Conservation (phyloP, 2,329 filamentous ascomycete species). For the Fusarium sp. region DNA sequence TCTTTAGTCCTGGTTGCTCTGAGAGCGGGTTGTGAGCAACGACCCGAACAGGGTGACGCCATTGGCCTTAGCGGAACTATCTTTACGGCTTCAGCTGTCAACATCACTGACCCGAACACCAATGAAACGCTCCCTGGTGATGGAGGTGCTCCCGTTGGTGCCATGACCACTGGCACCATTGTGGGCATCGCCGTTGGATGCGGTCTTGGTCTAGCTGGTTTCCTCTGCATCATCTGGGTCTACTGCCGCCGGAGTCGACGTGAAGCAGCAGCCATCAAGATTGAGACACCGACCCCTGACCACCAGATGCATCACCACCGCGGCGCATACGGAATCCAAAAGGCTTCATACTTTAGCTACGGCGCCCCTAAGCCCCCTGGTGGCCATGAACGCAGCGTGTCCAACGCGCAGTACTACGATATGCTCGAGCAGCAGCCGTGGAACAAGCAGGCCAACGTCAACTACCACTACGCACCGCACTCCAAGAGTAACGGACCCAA, state of each 20-base stretch:
- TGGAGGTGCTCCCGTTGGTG: slow-evolving; percentile 33
- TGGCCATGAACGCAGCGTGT: neutral
- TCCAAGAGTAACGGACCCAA: slow-evolving; percentile 18
- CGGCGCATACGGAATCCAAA: slow-evolving; percentile 22
- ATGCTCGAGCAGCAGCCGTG: neutral
- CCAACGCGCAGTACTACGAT: neutral
- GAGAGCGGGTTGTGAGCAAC: slow-evolving; percentile 59
- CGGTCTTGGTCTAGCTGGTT: slow-evolving; percentile 56
- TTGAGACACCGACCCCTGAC: slow-evolving; percentile 16
- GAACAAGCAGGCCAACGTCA: neutral
- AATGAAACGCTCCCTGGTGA: slow-evolving; percentile 43
- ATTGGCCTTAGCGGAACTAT: slow-evolving; percentile 58
- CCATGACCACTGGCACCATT: slow-evolving; percentile 62
- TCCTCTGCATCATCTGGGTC: slow-evolving; percentile 58
- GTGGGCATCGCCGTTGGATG: slow-evolving; percentile 65
- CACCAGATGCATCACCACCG: slow-evolving; percentile 17
- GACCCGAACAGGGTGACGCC: slow-evolving; percentile 52
- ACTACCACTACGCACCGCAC: slow-evolving; percentile 30
- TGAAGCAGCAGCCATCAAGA: slow-evolving; percentile 15
- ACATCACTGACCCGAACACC: slow-evolving; percentile 54
- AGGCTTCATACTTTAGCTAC: slow-evolving; percentile 15
- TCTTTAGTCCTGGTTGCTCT: neutral
- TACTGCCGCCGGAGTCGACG: slow-evolving; percentile 56
- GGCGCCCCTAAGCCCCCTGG: neutral
- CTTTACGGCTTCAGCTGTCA: slow-evolving; percentile 54